These are phyloP conservation scores for Mycena maculata DNA, from an alignment of 768 basidiomycete genomes.

Conservation along the genomic window DNA sequence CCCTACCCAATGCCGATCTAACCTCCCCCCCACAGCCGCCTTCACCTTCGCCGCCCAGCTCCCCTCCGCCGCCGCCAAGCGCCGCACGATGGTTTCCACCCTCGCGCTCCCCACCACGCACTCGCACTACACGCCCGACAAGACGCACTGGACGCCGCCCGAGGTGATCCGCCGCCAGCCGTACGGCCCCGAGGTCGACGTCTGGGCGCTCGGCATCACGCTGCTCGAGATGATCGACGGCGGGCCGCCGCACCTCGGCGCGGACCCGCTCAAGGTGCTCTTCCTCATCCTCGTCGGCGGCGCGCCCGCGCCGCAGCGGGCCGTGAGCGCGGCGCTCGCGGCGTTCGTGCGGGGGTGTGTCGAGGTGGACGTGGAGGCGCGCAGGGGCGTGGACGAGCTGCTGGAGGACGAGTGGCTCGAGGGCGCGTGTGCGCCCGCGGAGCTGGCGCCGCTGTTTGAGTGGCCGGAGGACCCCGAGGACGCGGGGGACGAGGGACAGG, in stretches of 20 bases:
- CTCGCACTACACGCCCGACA: constrained; percentile 31
- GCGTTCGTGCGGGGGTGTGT: constrained; percentile 80
- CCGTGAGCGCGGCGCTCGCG: constrained; percentile 74
- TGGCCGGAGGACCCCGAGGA: constrained; percentile 28
- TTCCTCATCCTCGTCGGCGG: constrained; percentile 86
- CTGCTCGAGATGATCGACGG: constrained; percentile 85
- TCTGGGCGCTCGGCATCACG: constrained; percentile 84
- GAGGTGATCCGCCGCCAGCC: constrained; percentile 81
- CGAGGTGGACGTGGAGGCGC: constrained; percentile 80
- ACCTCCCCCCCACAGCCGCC: constrained; percentile 57
- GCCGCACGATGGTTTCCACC: constrained; percentile 81
- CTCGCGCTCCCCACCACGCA: constrained; percentile 41
- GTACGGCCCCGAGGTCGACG: constrained; percentile 82
- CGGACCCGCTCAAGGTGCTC: constrained; percentile 77
- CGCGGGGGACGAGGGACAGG: too few relatives aligned
- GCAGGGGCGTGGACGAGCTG: constrained; percentile 73
- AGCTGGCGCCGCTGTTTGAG: constrained; percentile 70
- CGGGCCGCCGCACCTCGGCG: constrained; percentile 73
- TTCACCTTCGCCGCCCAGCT: constrained; percentile 82
- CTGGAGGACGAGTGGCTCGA: constrained; percentile 76
- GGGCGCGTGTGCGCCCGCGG: constrained; percentile 67
- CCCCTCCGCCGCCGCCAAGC: constrained; percentile 77
- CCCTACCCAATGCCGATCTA: not conserved
- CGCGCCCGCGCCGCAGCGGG: constrained; percentile 77
- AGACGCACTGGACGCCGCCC: constrained; percentile 80